phyloP scores from a whole-genome alignment of 768 basidiomycete genomes.

The Hirschioporus abietinus region DNA sequence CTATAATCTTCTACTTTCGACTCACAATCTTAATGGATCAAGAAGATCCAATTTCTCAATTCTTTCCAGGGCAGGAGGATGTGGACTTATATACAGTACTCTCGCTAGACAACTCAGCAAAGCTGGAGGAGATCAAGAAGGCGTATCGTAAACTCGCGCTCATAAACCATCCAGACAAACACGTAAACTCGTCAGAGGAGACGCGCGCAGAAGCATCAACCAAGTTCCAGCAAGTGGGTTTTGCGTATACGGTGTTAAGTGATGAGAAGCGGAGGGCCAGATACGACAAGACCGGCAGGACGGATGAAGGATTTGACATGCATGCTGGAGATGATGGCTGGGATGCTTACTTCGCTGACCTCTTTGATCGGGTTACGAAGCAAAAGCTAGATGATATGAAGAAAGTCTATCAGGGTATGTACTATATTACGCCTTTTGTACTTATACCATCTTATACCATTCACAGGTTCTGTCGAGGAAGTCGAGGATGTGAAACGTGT shows the following conservation, averaged over 20 bases:
- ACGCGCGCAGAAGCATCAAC: constrained; percentile 63
- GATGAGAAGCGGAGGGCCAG: constrained; percentile 69
- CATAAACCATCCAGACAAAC: constrained; percentile 87
- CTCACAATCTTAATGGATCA: constrained; percentile 47
- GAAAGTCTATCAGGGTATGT: constrained; percentile 84
- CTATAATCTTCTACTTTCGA: not conserved
- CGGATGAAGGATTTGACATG: constrained; percentile 71
- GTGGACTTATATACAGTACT: constrained; percentile 81
- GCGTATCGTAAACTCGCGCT: constrained; percentile 85
- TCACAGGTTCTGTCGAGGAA: constrained; percentile 80
- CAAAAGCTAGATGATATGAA: constrained; percentile 90
- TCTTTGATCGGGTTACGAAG: constrained; percentile 84
- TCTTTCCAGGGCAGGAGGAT: constrained; percentile 69
- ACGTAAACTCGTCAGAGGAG: constrained; percentile 50
- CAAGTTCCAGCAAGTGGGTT: constrained; percentile 91
- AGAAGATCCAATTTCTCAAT: constrained; percentile 64
- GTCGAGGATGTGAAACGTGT: constrained; percentile 69
- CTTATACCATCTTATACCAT: constrained; percentile 6
- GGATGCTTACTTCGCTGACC: constrained; percentile 90
- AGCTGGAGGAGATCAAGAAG: constrained; percentile 66
- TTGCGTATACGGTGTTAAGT: constrained; percentile 84
- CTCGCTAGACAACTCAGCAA: constrained; percentile 46
- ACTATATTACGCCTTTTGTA: constrained; percentile 3
- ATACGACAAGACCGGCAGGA: constrained; percentile 85
- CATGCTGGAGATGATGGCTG: constrained; percentile 80